phyloP scores from a whole-genome alignment of 2,329 filamentous ascomycete genomes.

The Parastagonospora avenae region DNA sequence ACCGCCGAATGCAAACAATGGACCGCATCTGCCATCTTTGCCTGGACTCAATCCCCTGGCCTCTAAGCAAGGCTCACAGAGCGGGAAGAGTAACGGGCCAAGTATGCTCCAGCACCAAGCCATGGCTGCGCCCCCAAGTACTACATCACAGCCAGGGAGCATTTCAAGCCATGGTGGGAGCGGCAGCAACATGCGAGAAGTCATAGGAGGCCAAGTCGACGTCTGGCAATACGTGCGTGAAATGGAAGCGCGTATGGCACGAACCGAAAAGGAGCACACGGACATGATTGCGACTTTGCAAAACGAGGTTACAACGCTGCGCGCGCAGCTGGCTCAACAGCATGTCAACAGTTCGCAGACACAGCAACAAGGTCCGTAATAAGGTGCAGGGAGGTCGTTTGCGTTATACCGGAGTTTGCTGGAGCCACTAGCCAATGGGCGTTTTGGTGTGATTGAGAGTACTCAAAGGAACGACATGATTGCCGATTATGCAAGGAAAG shows the following conservation, averaged over 20 bases:
- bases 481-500: background rate
- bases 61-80: constrained; percentile 37
- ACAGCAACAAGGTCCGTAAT: constrained; percentile 20
- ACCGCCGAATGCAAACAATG: constrained; percentile 49
- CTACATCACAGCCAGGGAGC: constrained; percentile 57
- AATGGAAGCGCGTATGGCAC: constrained; percentile 62
- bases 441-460: constrained; percentile 4
- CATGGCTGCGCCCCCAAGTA: constrained; percentile 38
- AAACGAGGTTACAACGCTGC: constrained; percentile 50
- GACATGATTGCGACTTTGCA: constrained; percentile 51
- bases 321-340: constrained; percentile 45
- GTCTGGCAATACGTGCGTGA: constrained; percentile 75
- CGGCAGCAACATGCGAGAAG: constrained; percentile 67
- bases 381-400: background rate
- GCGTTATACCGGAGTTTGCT: constrained; percentile 2
- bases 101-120: constrained; percentile 52
- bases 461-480: background rate
- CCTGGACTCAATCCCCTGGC: constrained; percentile 48
- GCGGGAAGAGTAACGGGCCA: constrained; percentile 37
- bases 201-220: constrained; percentile 63
- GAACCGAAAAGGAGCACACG: constrained; percentile 56
- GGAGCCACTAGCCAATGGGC: background rate
- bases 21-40: constrained; percentile 50
- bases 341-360: constrained; percentile 33
- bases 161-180: constrained; percentile 62